A percentile compares a stretch with the other conserved stretches of the same genome.
Conservation (phyloP, 805 yeast genomes). For the Wickerhamomyces hampshirensis region DNA sequence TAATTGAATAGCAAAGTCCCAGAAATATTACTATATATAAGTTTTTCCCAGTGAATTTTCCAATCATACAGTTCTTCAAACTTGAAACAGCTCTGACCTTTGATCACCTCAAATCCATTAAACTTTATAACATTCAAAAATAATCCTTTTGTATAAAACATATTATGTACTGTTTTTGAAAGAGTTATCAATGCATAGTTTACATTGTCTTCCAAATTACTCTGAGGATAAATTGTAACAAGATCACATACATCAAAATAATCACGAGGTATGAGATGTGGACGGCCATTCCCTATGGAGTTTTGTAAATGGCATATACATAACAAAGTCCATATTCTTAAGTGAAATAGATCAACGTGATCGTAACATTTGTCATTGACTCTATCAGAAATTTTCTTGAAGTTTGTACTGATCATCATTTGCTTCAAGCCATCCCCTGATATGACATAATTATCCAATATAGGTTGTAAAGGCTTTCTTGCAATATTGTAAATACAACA, state of each 20-base stretch:
- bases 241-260: slow-evolving; percentile 37
- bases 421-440: slow-evolving; percentile 49
- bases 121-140: slow-evolving; percentile 18
- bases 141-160: slow-evolving; percentile 23
- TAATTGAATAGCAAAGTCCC: slow-evolving; percentile 43
- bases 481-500: slow-evolving; percentile 50
- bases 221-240: slow-evolving; percentile 43
- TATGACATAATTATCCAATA: slow-evolving; percentile 47
- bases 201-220: slow-evolving; percentile 50
- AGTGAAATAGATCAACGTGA: slow-evolving; percentile 43
- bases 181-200: slow-evolving; percentile 47
- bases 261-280: slow-evolving; percentile 35
- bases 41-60: slow-evolving; percentile 40
- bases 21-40: slow-evolving; percentile 44
- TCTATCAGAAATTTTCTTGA: slow-evolving; percentile 35
- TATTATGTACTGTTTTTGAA: slow-evolving; percentile 22
- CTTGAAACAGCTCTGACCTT: slow-evolving; percentile 13
- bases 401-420: slow-evolving; percentile 41
- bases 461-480: slow-evolving; percentile 48
- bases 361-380: slow-evolving; percentile 25
- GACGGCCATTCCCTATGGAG: slow-evolving; percentile 45
- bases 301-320: slow-evolving; percentile 48
- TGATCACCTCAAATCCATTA: slow-evolving; percentile 16
- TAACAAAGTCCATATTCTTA: slow-evolving; percentile 49
- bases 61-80: slow-evolving; percentile 31